phyloP scores from a whole-genome alignment of 345 rosid species.

The Gossypium bickii region DNA sequence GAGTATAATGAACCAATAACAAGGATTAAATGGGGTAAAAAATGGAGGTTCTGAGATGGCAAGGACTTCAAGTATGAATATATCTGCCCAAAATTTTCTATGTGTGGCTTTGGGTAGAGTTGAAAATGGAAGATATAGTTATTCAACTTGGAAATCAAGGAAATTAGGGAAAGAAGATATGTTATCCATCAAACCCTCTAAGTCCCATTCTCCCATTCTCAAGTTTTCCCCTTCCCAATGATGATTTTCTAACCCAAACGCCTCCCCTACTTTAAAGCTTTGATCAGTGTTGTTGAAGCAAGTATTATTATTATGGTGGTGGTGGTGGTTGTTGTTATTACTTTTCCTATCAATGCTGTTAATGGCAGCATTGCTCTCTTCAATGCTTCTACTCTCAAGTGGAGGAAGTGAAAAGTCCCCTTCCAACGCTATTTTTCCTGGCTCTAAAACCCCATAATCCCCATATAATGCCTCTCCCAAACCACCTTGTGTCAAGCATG shows the following conservation, averaged over 20 bases:
- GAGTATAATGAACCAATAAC: too few species aligned
- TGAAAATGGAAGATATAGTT: conserved; percentile 20
- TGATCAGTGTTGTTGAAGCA: conserved; percentile 42
- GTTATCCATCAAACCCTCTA: conserved; percentile 72
- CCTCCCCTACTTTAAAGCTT: conserved; percentile 45
- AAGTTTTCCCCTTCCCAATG: conserved; percentile 66
- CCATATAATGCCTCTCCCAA: conserved; percentile 33
- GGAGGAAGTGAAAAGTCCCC: conserved; percentile 54
- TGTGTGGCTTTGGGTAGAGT: conserved; percentile 5
- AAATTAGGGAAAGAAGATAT: conserved; percentile 58
- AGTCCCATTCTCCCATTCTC: conserved; percentile 85
- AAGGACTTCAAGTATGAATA: too few species aligned
- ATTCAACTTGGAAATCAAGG: conserved; percentile 77
- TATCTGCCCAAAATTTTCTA: not conserved
- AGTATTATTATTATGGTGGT: conserved; percentile 27
- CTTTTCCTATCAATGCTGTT: conserved; percentile 35
- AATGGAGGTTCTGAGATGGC: too few species aligned
- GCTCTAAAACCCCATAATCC: conserved; percentile 38
- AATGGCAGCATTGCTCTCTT: conserved; percentile 22
- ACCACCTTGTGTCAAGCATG: conserved; percentile 31
- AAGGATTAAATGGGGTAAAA: too few species aligned
- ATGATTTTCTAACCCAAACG: conserved; percentile 51
- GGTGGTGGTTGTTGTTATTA: conserved; percentile 30
- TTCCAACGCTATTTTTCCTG: conserved; percentile 28
- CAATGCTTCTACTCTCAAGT: conserved; percentile 32